Conservation (phyloP, 2,329 filamentous ascomycete species). For the Herpotrichia juniperi region DNA sequence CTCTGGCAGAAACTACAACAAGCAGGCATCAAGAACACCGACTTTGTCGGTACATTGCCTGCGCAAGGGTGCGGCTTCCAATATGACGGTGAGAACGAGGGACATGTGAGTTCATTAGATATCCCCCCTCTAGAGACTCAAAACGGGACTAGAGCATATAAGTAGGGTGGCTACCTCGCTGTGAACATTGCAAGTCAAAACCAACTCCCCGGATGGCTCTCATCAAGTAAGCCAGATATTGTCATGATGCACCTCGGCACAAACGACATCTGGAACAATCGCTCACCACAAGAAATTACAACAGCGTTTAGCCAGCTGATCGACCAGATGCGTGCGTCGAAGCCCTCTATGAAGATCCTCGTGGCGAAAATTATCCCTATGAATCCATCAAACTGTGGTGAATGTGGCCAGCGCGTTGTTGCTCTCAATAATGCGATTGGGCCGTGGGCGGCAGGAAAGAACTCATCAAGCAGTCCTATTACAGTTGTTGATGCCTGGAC, state of each 20-base stretch:
- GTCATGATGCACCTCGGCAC: slow-evolving; percentile 55
- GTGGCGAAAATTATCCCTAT: too few species aligned
- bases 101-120: too few species aligned
- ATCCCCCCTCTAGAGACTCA: too few species aligned
- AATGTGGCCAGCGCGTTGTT: too few species aligned
- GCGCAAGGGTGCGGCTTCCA: slow-evolving; percentile 43
- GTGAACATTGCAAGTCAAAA: slow-evolving; percentile 46
- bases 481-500: too few species aligned
- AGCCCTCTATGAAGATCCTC: slow-evolving; percentile 48
- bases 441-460: too few species aligned
- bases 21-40: slow-evolving; percentile 30
- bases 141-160: too few species aligned
- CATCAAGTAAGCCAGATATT: slow-evolving; percentile 47
- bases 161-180: slow-evolving; percentile 48
- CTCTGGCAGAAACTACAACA: slow-evolving; percentile 36
- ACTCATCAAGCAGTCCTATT: too few species aligned
- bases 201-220: slow-evolving; percentile 49
- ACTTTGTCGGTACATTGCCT: slow-evolving; percentile 44
- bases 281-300: slow-evolving; percentile 40
- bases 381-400: too few species aligned
- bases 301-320: slow-evolving; percentile 47
- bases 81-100: slow-evolving; percentile 55
- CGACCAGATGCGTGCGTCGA: slow-evolving; percentile 51
- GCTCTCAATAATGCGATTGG: too few species aligned
- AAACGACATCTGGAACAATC: slow-evolving; percentile 49